Percentiles rank a stretch among this genome's conserved stretches.
phyloP scores from a whole-genome alignment of 495 filamentous ascomycete genomes.

The Mytilinidion resinicola region DNA sequence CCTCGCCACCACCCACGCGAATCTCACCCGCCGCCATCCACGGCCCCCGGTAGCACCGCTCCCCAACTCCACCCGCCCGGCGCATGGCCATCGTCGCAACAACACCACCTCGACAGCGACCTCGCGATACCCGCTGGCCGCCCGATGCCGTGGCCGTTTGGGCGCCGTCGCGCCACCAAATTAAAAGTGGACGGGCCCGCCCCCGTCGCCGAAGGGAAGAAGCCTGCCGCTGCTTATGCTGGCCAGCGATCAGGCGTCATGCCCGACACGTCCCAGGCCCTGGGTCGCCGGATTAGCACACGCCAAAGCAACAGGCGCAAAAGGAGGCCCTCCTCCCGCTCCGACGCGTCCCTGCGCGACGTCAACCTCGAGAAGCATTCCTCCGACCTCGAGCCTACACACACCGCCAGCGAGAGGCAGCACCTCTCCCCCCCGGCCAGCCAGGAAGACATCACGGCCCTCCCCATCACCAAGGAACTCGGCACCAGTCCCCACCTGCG shows the following conservation, averaged over 20 bases:
- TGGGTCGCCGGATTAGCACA: slow-evolving; percentile 7
- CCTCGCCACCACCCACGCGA: not conserved
- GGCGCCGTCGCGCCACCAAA: slow-evolving; percentile 22
- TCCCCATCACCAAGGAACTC: slow-evolving; percentile 28
- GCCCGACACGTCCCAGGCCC: slow-evolving; percentile 8
- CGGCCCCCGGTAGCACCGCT: not conserved
- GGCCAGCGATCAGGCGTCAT: slow-evolving; percentile 13
- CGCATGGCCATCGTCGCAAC: not conserved
- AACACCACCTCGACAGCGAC: not conserved
- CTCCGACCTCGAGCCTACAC: slow-evolving; percentile 6
- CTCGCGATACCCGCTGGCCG: not conserved
- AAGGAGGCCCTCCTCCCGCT: slow-evolving; percentile 20
- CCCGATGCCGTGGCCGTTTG: slow-evolving; percentile 29
- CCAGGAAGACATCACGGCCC: slow-evolving; percentile 39
- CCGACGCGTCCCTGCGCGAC: slow-evolving; percentile 19
- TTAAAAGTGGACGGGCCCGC: slow-evolving; percentile 19
- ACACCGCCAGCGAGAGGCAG: slow-evolving; percentile 10
- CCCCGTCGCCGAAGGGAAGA: slow-evolving; percentile 20
- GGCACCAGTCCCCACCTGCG: slow-evolving; percentile 37
- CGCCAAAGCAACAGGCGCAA: slow-evolving; percentile 21
- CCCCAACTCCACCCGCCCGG: not conserved
- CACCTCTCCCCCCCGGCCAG: slow-evolving; percentile 9
- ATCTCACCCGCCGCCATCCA: not conserved
- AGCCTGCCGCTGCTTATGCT: slow-evolving; percentile 14
- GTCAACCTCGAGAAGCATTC: slow-evolving; percentile 16